These are phyloP conservation scores for Syncephalastrum racemosum DNA, from an alignment of 371 early-diverging fungal genomes.

Conservation along the genomic window DNA sequence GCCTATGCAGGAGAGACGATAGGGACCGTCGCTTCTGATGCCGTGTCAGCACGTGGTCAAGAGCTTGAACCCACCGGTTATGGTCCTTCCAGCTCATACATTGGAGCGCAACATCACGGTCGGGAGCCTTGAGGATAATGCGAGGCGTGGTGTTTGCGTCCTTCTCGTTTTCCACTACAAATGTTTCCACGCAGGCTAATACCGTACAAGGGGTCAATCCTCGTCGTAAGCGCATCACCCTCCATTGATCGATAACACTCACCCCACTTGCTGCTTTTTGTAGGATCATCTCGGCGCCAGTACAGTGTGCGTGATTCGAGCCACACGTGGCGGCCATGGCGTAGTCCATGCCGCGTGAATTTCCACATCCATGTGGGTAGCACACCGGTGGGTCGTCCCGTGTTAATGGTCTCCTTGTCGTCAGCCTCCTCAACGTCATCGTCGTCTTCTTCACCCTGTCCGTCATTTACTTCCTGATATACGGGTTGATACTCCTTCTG, in stretches of 20 bases:
- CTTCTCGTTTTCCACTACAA: constrained; percentile 4
- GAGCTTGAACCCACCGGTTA: constrained; percentile 10
- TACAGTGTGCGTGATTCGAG: constrained; percentile 9
- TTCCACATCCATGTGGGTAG: constrained; percentile 18
- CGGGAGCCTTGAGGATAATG: constrained; percentile 6
- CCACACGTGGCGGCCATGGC: constrained; percentile 15
- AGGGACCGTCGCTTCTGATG: no score
- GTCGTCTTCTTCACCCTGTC: background rate
- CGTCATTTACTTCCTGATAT: background rate
- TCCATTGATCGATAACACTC: background rate
- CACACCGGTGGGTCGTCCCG: background rate
- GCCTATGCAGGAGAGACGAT: no score
- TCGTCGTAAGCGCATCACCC: no score
- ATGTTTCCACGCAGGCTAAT: constrained; percentile 9
- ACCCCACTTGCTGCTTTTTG: constrained; percentile 1
- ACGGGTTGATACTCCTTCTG: background rate
- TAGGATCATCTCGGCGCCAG: constrained; percentile 9
- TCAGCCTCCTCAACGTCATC: constrained; percentile 1
- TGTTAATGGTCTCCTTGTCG: constrained; percentile 1
- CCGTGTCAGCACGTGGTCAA: no score
- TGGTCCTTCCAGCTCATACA: constrained; percentile 14
- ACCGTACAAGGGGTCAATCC: background rate
- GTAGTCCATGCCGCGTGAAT: constrained; percentile 9
- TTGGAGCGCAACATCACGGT: constrained; percentile 11
- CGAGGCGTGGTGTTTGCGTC: background rate